phyloP scores from a whole-genome alignment of 768 basidiomycete genomes.

The Tubosaeta sp. region DNA sequence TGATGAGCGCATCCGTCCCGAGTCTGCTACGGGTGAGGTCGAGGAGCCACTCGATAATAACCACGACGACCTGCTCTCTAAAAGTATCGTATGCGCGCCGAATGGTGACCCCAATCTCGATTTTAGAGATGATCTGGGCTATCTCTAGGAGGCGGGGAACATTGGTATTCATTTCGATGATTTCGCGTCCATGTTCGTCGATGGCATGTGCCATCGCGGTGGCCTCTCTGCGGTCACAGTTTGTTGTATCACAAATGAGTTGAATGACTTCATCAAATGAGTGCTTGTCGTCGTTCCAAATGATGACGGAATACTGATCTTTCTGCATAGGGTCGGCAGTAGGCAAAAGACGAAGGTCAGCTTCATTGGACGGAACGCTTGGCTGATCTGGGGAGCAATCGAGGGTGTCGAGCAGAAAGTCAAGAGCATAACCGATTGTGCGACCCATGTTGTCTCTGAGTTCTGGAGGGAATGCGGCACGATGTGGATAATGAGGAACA shows the following conservation, averaged over 20 bases:
- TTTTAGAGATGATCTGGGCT: slow-evolving; percentile 74
- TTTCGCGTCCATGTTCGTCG: slow-evolving; percentile 77
- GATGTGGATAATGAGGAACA: slow-evolving; percentile 56
- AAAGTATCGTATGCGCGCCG: slow-evolving; percentile 85
- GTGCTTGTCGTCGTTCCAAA: slow-evolving; percentile 99
- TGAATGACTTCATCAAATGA: slow-evolving; percentile 84
- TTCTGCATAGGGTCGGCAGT: slow-evolving; percentile 76
- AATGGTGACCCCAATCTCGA: slow-evolving; percentile 89
- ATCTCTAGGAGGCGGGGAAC: slow-evolving; percentile 62
- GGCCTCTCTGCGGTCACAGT: slow-evolving; percentile 54
- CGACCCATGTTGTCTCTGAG: slow-evolving; percentile 70
- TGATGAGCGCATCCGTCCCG: slow-evolving; percentile 58
- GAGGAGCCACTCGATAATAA: slow-evolving; percentile 83
- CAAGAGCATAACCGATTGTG: slow-evolving; percentile 72
- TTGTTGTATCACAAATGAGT: slow-evolving; percentile 55
- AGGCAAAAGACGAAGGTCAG: slow-evolving; percentile 67
- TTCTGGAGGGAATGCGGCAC: slow-evolving; percentile 55
- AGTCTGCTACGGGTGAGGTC: slow-evolving; percentile 74
- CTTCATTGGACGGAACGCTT: slow-evolving; percentile 58
- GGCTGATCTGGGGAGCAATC: slow-evolving; percentile 81
- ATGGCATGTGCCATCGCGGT: slow-evolving; percentile 51
- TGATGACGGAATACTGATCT: slow-evolving; percentile 73
- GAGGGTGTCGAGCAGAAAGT: slow-evolving; percentile 79
- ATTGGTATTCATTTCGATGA: slow-evolving; percentile 68
- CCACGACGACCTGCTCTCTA: slow-evolving; percentile 76